Conservation (phyloP, 2,329 filamentous ascomycete genomes). For the Pseudogymnoascus sp. region DNA sequence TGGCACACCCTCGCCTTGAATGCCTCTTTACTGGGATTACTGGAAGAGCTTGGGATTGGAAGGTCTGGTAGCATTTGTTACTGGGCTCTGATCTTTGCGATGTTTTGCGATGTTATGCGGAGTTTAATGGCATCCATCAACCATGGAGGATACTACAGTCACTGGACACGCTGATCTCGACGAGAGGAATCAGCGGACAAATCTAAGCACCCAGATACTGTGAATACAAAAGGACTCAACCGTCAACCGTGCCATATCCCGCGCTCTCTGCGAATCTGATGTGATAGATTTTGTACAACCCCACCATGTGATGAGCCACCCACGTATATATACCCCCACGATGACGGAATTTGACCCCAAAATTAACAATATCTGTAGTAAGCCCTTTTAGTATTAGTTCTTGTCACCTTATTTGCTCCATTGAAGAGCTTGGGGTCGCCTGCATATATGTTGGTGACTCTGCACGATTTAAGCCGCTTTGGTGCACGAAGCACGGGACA, state of each 20-base stretch:
- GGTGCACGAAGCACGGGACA: not conserved
- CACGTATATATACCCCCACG: constrained; percentile 10
- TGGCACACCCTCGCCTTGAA: not conserved
- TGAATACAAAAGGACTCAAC: not conserved
- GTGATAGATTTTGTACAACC: constrained; percentile 3
- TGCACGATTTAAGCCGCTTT: constrained; percentile 2
- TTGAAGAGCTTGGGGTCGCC: not conserved
- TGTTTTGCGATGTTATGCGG: not conserved
- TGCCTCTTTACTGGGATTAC: not conserved
- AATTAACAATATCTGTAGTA: constrained; percentile 2
- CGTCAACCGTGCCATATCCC: not conserved
- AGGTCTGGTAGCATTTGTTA: not conserved
- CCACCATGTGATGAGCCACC: not conserved
- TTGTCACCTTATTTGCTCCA: not conserved
- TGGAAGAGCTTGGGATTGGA: not conserved
- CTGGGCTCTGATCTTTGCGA: not conserved
- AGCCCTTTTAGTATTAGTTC: not conserved
- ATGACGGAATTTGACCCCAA: not conserved
- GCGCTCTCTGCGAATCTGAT: not conserved
- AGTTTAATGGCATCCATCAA: not conserved
- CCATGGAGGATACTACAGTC: not conserved
- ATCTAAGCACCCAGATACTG: not conserved
- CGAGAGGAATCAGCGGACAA: not conserved
- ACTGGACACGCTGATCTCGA: not conserved
- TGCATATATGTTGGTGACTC: not conserved